A percentile compares a stretch with the other conserved stretches of the same genome.
Conservation (phyloP, 345 rosid species). For the Carallia pectinifolia region DNA sequence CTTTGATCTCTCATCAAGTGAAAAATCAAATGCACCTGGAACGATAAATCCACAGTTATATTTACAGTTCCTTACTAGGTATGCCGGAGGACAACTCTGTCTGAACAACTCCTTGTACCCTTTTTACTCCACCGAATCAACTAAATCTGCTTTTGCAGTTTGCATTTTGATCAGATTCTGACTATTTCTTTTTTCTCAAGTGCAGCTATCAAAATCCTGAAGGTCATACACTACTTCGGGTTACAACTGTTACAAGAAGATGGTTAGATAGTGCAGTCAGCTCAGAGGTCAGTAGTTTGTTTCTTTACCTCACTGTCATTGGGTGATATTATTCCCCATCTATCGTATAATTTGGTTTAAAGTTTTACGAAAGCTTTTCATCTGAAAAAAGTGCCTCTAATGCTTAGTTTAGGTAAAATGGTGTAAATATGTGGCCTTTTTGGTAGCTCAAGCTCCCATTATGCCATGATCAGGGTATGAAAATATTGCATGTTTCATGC, state of each 20-base stretch:
- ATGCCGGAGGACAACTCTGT: neutral
- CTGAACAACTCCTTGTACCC: neutral
- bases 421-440: neutral
- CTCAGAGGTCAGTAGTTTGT: conserved; percentile 67
- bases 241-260: conserved; percentile 74
- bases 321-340: too few species aligned
- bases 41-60: conserved; percentile 71
- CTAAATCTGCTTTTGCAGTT: conserved; percentile 5
- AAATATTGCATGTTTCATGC: neutral
- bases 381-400: too few species aligned
- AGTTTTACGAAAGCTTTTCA: too few species aligned
- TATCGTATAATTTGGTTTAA: too few species aligned
- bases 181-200: conserved; percentile 18
- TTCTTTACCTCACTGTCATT: neutral
- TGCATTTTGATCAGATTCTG: conserved; percentile 17
- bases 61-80: conserved; percentile 93
- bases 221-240: conserved; percentile 74
- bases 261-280: conserved; percentile 91
- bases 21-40: conserved; percentile 68
- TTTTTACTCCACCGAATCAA: neutral
- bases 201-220: conserved; percentile 79
- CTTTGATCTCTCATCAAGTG: conserved; percentile 92
- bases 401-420: too few species aligned
- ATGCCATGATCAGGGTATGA: neutral
- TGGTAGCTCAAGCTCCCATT: neutral